Evolutionary conservation across 139 green algal species (phyloP).

Genomic region (Prasinococcaceae sp.): DNA sequence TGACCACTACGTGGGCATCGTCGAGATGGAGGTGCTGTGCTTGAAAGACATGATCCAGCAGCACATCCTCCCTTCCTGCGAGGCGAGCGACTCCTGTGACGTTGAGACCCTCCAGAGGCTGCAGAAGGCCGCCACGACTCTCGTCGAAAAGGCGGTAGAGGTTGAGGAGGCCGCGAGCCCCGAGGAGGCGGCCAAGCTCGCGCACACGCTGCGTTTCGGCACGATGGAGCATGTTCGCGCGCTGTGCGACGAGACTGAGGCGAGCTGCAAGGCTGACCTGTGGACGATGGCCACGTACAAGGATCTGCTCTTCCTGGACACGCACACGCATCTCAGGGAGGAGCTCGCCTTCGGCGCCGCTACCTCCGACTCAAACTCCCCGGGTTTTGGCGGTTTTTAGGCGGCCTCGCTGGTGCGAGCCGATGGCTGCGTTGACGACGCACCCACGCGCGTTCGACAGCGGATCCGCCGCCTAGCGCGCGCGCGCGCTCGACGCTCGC

Average conservation of each 20-base stretch:
- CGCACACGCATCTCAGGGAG: too few species aligned
- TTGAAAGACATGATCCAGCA: conserved; percentile 23
- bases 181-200: neutral
- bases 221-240: conserved; percentile 12
- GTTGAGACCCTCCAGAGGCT: conserved; percentile 3
- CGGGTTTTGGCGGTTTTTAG: too few species aligned
- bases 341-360: too few species aligned
- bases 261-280: neutral
- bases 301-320: conserved; percentile 19
- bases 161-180: conserved; percentile 2
- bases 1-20: conserved; percentile 11
- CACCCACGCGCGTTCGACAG: too few species aligned
- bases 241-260: conserved; percentile 13
- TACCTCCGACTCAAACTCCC: too few species aligned
- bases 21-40: conserved; percentile 19
- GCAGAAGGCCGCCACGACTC: neutral
- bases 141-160: conserved; percentile 1
- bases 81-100: conserved; percentile 2
- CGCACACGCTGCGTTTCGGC: conserved; percentile 8
- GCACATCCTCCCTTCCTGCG: conserved; percentile 15
- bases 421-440: too few species aligned
- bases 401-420: too few species aligned
- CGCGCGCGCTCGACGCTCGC: too few species aligned
- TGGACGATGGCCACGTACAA: conserved; percentile 17
- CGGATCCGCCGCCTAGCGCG: too few species aligned